Base-by-base conservation (phyloP, 2,329 filamentous ascomycete species). In the Cercospora sp. region DNA sequence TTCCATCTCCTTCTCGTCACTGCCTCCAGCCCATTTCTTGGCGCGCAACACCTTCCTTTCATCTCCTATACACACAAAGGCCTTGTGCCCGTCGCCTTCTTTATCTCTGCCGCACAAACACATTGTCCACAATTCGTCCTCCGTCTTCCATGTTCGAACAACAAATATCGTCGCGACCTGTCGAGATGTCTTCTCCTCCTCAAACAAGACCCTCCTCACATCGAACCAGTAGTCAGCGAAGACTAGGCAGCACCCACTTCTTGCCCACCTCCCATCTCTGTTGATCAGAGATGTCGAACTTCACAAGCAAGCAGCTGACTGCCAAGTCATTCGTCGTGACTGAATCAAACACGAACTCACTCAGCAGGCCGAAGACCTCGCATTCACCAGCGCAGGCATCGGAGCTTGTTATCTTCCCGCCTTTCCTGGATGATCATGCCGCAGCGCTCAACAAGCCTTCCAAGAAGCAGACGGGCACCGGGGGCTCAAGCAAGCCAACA, bases 211-310 rank as follows among this genome's bases (percentile, higher is more conserved):
- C 23, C 2, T 30, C 23, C 6, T 20, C 8, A 31, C 16, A 45
- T 23, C 42, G 31, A 45, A 63, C 60, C 23, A 16, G 33, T 26
- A 26, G 48, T 12, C 42, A 60, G 33, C 36, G 18, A 61, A 61
- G 20, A 33, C 33, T 33, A 36, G 40, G 30, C 33, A 26, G 20
- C 16, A 20, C 13, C 20, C 60, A 33, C 16, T n/a, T 18, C 28
- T 51, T 12, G 30, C n/a, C 12, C 30, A 13, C n/a, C 3, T 1
- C n/a, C 13, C 13, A 1, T 51, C n/a, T 63, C 28, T 45, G 60
- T 63, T 63, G 60, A 63, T 53, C 60, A 45, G 31, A 63, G 26
- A 63, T 63, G 60, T 53, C 60, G 26, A n/a, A 0, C 1, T 13
- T 28, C 40, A 48, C 20, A 16, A 63, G 42, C 60, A 51, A 63